A percentile compares a stretch with the other conserved stretches of the same genome.
Evolutionary conservation across 768 basidiomycete species (phyloP).

Genomic region (Gelatoporia subvermispora): DNA sequence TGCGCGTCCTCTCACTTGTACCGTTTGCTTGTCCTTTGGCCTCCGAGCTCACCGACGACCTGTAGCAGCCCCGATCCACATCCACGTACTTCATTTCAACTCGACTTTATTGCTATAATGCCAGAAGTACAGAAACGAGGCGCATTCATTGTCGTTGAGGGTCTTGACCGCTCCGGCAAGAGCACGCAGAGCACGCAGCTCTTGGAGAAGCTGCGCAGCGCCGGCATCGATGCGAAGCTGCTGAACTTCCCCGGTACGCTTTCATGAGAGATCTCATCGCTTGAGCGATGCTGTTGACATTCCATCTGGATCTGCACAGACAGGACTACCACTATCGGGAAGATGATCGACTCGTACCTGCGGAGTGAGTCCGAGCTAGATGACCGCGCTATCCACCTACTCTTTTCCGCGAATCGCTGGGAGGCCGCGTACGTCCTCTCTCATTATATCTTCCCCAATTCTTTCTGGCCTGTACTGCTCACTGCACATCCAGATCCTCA

Average conservation of each 20-base stretch:
- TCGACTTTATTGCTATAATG: slow-evolving; percentile 2
- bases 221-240: slow-evolving; percentile 44
- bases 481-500: slow-evolving; percentile 36
- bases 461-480: background rate
- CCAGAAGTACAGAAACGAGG: slow-evolving; percentile 33
- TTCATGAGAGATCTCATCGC: background rate
- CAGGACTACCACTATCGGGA: slow-evolving; percentile 84
- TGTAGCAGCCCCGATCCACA: too few relatives aligned
- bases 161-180: slow-evolving; percentile 94
- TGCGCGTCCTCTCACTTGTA: too few relatives aligned
- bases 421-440: slow-evolving; percentile 67
- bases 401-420: slow-evolving; percentile 98
- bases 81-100: too few relatives aligned
- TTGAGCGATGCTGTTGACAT: slow-evolving; percentile 1
- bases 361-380: slow-evolving; percentile 81
- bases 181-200: slow-evolving; percentile 78
- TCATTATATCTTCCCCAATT: background rate
- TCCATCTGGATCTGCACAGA: slow-evolving; percentile 42
- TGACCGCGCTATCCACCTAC: slow-evolving; percentile 85
- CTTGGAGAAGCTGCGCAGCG: slow-evolving; percentile 44
- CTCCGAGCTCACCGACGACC: too few relatives aligned
- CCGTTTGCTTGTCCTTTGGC: too few relatives aligned
- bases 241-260: slow-evolving; percentile 87
- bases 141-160: slow-evolving; percentile 90
- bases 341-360: slow-evolving; percentile 92